Base-by-base conservation (phyloP, 176 grass and related monocot genomes). In the Oryza punctata region DNA sequence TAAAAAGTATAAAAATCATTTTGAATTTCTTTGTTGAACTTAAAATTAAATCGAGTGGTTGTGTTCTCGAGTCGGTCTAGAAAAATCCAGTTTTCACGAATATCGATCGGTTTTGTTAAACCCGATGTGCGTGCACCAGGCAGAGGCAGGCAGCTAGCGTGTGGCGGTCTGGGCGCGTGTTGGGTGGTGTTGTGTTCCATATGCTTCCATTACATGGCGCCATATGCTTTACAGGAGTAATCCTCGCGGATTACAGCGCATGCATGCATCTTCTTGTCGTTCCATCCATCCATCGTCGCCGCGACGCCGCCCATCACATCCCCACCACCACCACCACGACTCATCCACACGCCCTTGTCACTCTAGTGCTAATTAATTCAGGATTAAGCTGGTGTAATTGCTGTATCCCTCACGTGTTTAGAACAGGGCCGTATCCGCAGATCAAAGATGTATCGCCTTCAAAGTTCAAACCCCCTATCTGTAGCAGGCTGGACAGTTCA, bases 181-280 rank as follows among this genome's bases (percentile, higher is more conserved):
- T 54, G 5, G 25, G 5, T 19, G 66, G 16, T 67, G 24, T 0
- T 35, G 80, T 60, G 85, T 71, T 71, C 85, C 79, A 67, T 35
- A 67, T 35, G 33, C 33, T 84, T 75, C 76, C 37, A 38, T 38
- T 7, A 8, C 81, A 24, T 79, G 75, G 73, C 85, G 16, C 11
- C 46, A 47, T 45, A 35, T 29, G 46, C 73, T 87, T 75, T 81
- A 67, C 77, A 81, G 61, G 12, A 33, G 77, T 10, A 30, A 29
- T 35, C 67, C 38, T 40, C 6, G 19, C 67, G 68, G 68, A 28
- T 30, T 54, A 73, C 70, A 81, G 69, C 63, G 25, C 77, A 15
- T 19, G n/a, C 30, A 50, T 35, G 66, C 32, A 37, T 43, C 47
- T n/a, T 26, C 79, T 72, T 82, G 30, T 27, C 78, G 30, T 54